These are phyloP conservation scores for Ogataea allantospora DNA, from an alignment of 805 yeast species.

Conservation along the genomic window DNA sequence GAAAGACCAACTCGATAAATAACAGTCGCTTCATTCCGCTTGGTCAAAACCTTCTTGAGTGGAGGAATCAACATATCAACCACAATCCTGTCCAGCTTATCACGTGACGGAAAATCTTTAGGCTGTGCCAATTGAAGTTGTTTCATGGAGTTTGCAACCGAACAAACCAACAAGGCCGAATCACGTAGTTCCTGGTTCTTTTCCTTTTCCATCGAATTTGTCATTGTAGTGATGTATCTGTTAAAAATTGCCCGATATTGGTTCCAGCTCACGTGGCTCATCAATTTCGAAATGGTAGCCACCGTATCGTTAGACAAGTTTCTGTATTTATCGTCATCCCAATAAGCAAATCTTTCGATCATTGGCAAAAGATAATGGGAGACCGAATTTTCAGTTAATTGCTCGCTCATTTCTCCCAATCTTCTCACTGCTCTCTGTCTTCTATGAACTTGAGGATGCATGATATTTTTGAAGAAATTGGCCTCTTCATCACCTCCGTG, in stretches of 20 bases:
- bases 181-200: conserved; percentile 50
- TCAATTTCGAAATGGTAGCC: conserved; percentile 56
- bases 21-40: conserved; percentile 77
- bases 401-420: conserved; percentile 46
- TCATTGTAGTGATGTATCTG: conserved; percentile 51
- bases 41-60: conserved; percentile 54
- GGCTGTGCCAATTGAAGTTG: conserved; percentile 20
- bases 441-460: conserved; percentile 81
- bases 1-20: conserved; percentile 74
- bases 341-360: conserved; percentile 72
- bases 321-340: conserved; percentile 55
- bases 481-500: conserved; percentile 77
- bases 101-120: conserved; percentile 36
- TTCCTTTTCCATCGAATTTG: conserved; percentile 20
- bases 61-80: conserved; percentile 59
- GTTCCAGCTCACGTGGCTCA: conserved; percentile 64
- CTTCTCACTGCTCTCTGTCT: conserved; percentile 81
- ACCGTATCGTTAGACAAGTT: conserved; percentile 67
- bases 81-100: conserved; percentile 46
- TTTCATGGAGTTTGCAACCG: conserved; percentile 47
- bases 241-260: conserved; percentile 75
- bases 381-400: conserved; percentile 54
- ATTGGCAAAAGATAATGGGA: conserved; percentile 83
- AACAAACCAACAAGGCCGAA: conserved; percentile 55
- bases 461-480: conserved; percentile 57